These are phyloP conservation scores for Auxenochlorella pyrenoidosa DNA, from an alignment of 139 green algal genomes.

Conservation along the genomic window DNA sequence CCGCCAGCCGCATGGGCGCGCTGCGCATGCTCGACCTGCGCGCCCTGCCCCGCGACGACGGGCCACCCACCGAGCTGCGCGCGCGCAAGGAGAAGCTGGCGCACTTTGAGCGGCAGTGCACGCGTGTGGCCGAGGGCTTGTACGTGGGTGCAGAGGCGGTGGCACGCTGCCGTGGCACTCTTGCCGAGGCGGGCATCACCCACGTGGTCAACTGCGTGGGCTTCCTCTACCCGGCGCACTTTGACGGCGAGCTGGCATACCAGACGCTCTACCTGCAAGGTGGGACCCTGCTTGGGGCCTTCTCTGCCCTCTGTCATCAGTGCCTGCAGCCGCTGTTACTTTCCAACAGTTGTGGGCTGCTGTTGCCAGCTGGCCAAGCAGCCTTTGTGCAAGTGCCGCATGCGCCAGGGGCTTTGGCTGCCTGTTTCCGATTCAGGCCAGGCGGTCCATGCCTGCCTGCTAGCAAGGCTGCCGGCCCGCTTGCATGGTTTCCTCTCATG, in stretches of 20 bases:
- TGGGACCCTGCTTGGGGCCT: no score
- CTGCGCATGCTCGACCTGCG: constrained; percentile 46
- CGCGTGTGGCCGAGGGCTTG: constrained; percentile 76
- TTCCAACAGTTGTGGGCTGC: no score
- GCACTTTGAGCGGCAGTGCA: constrained; percentile 80
- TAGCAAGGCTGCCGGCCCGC: no score
- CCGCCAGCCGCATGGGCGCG: constrained; percentile 5
- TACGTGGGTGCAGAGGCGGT: constrained; percentile 89
- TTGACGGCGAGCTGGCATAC: constrained; percentile 87
- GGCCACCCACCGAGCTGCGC: constrained; percentile 69
- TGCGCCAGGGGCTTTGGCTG: no score
- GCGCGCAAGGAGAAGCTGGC: constrained; percentile 76
- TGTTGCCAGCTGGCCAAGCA: no score
- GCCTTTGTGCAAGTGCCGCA: no score
- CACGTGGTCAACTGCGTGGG: constrained; percentile 98
- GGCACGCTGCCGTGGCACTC: constrained; percentile 75
- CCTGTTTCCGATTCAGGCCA: no score
- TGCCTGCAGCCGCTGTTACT: no score
- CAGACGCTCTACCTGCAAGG: constrained; percentile 91
- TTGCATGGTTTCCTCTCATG: no score
- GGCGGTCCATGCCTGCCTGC: no score
- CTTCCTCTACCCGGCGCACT: constrained; percentile 90
- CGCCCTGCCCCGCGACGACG: constrained; percentile 61
- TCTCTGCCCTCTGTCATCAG: no score
- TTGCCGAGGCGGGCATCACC: constrained; percentile 83